These are phyloP conservation scores for Ochromonas danica DNA, from an alignment of 108 stramenopile species.

Conservation along the genomic window DNA sequence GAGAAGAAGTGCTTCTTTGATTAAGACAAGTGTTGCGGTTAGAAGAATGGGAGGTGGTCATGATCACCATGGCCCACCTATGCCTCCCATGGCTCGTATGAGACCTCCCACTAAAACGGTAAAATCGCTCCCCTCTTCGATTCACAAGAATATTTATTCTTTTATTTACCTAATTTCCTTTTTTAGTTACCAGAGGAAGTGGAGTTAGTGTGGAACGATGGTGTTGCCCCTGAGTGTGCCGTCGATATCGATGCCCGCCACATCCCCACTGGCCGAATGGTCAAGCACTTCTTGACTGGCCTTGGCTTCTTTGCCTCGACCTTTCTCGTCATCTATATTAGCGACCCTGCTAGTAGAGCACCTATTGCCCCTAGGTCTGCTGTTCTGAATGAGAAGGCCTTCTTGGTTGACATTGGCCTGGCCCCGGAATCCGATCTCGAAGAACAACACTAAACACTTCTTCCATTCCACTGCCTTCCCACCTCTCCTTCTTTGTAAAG, in stretches of 20 bases:
- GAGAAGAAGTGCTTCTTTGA: too few species aligned
- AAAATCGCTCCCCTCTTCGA: not conserved
- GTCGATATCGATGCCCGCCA: not conserved
- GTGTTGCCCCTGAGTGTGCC: not conserved
- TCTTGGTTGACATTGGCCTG: not conserved
- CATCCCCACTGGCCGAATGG: not conserved
- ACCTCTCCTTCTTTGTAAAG: too few species aligned
- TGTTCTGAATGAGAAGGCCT: not conserved
- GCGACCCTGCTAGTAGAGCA: not conserved
- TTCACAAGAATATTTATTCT: not conserved
- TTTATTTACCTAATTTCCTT: not conserved
- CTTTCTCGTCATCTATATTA: not conserved
- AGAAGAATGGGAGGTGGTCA: not conserved
- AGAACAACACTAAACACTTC: too few species aligned
- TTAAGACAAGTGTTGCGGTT: not conserved
- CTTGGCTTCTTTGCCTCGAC: not conserved
- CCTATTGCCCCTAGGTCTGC: not conserved
- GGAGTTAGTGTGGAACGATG: constrained; percentile 19
- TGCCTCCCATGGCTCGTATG: not conserved
- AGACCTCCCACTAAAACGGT: not conserved
- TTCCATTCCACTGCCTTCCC: too few species aligned
- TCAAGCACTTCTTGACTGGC: not conserved
- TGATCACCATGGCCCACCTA: not conserved
- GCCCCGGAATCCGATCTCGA: not conserved
- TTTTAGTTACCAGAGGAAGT: not conserved